These are phyloP conservation scores for Pleurotus giganteus DNA, from an alignment of 768 basidiomycete genomes.

Conservation along the genomic window DNA sequence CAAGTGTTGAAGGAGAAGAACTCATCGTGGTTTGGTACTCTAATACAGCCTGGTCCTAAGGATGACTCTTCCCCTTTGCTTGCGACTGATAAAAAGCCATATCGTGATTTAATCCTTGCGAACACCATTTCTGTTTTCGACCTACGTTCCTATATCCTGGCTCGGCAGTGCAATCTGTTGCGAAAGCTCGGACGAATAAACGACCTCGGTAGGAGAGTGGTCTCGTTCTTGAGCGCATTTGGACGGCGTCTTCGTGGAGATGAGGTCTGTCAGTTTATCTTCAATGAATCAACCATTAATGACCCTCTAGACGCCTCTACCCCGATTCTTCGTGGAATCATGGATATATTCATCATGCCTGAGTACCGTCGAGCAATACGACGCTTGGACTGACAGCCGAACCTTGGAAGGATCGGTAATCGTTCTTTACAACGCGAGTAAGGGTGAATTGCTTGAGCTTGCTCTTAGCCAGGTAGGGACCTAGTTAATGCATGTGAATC, in stretches of 20 bases:
- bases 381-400: slow-evolving; percentile 59
- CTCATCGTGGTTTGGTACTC: slow-evolving; percentile 88
- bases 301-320: slow-evolving; percentile 42
- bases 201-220: slow-evolving; percentile 71
- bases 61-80: slow-evolving; percentile 85
- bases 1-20: slow-evolving; percentile 75
- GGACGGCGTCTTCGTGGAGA: slow-evolving; percentile 72
- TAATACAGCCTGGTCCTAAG: slow-evolving; percentile 64
- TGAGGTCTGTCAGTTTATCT: slow-evolving; percentile 56
- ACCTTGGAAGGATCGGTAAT: slow-evolving; percentile 46
- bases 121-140: slow-evolving; percentile 94
- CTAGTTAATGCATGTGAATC: not conserved
- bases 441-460: slow-evolving; percentile 90
- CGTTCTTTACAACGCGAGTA: slow-evolving; percentile 63
- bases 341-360: slow-evolving; percentile 93
- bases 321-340: slow-evolving; percentile 79
- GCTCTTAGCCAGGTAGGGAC: slow-evolving; percentile 73
- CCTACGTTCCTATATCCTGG: slow-evolving; percentile 87
- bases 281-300: not conserved
- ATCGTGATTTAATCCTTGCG: slow-evolving; percentile 83
- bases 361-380: slow-evolving; percentile 78
- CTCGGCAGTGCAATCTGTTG: slow-evolving; percentile 78
- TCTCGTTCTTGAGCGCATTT: slow-evolving; percentile 74
- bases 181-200: slow-evolving; percentile 64
- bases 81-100: slow-evolving; percentile 78